Evolutionary conservation across 257 asterid genomes (phyloP).

Genomic region (Salvia hispanica): DNA sequence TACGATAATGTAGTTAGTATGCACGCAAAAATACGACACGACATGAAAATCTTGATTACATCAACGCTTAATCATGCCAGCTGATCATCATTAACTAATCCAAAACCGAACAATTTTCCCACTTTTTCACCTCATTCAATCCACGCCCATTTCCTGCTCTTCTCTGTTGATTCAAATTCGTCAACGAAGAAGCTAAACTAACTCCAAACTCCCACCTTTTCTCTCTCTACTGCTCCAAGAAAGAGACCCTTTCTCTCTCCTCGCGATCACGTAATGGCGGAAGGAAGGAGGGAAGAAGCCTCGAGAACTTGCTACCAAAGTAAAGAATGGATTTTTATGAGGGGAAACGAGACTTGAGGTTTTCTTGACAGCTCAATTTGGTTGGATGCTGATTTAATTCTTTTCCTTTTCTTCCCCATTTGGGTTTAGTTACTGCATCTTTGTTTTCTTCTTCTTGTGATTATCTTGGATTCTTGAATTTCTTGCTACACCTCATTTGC

Average conservation of each 20-base stretch:
- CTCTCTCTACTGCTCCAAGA: slow-evolving; percentile 31
- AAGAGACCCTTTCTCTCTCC: slow-evolving; percentile 25
- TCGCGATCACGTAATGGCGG: not conserved
- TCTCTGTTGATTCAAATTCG: slow-evolving; percentile 27
- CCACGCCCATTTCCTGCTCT: slow-evolving; percentile 7
- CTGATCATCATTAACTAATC: slow-evolving; percentile 33
- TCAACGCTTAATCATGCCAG: slow-evolving; percentile 20
- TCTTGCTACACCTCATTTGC: slow-evolving; percentile 25
- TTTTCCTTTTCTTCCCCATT: slow-evolving; percentile 1
- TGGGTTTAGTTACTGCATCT: not conserved
- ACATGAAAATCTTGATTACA: not conserved
- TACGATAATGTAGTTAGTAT: not conserved
- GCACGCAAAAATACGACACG: not conserved
- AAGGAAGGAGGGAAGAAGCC: slow-evolving; percentile 45
- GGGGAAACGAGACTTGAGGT: slow-evolving; percentile 22
- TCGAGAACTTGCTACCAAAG: slow-evolving; percentile 49
- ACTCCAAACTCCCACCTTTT: slow-evolving; percentile 35
- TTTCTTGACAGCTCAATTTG: slow-evolving; percentile 32
- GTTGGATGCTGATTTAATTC: slow-evolving; percentile 15
- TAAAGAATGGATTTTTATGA: slow-evolving; percentile 41
- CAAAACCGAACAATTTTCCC: slow-evolving; percentile 6
- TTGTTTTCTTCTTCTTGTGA: slow-evolving; percentile 14
- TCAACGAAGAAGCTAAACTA: slow-evolving; percentile 47
- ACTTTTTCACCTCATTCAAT: not conserved
- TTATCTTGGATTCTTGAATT: slow-evolving; percentile 25